These are phyloP conservation scores for Aspergillus terreus DNA, from an alignment of 2,329 filamentous ascomycete genomes.

Conservation along the genomic window DNA sequence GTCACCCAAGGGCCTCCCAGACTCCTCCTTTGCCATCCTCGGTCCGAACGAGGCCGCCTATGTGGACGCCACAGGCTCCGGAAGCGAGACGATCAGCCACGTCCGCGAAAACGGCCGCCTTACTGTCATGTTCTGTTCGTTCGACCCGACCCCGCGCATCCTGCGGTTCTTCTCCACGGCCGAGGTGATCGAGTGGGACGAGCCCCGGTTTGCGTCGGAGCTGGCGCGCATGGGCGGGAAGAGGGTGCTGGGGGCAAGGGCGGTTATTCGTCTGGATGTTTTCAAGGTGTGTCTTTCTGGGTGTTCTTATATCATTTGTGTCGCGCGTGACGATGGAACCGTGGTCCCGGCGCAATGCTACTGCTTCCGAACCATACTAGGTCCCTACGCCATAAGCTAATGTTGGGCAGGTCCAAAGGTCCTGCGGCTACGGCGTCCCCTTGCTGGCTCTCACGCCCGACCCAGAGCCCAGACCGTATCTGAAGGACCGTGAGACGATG, in stretches of 20 bases:
- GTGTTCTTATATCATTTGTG: neutral
- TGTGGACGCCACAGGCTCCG: constrained; percentile 70
- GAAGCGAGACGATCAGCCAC: constrained; percentile 72
- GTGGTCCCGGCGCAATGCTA: neutral
- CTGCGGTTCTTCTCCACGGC: constrained; percentile 61
- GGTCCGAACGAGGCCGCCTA: constrained; percentile 61
- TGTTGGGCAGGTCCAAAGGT: constrained; percentile 54
- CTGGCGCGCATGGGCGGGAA: constrained; percentile 44
- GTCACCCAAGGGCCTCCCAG: constrained; percentile 68
- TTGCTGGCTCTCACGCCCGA: constrained; percentile 43
- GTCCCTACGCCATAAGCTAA: too few relatives aligned
- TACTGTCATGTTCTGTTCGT: constrained; percentile 71
- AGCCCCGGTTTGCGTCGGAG: constrained; percentile 46
- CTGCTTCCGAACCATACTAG: neutral
- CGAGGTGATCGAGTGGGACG: constrained; percentile 58
- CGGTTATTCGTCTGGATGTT: constrained; percentile 59
- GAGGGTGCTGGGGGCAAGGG: constrained; percentile 50
- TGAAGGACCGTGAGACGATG: constrained; percentile 56
- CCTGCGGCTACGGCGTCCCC: constrained; percentile 64
- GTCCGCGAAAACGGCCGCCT: constrained; percentile 72
- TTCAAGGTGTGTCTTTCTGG: constrained; percentile 46
- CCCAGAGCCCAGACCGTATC: constrained; percentile 25
- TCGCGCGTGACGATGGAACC: neutral
- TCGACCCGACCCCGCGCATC: constrained; percentile 58
- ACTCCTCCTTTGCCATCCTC: constrained; percentile 60